These are phyloP conservation scores for Rhodomyrtus psidioides DNA, from an alignment of 441 rosid species.

Conservation along the genomic window DNA sequence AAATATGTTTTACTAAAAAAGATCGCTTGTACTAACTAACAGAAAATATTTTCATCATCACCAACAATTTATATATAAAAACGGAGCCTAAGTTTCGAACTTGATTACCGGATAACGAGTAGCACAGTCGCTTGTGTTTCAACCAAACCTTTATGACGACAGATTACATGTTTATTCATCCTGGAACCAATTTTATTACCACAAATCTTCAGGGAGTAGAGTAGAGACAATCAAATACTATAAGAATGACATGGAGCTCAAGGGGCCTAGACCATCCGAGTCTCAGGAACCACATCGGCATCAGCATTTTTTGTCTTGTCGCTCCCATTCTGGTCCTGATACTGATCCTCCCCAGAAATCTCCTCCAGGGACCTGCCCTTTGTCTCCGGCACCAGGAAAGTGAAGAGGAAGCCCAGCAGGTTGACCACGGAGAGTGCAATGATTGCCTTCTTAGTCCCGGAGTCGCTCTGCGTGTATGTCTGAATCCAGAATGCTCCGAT, in stretches of 20 bases:
- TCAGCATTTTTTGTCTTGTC: background rate
- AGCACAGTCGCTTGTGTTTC: background rate
- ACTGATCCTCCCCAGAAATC: slow-evolving; percentile 43
- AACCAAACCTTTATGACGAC: background rate
- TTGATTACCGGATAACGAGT: no score
- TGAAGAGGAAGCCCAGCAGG: slow-evolving; percentile 35
- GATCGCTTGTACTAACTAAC: no score
- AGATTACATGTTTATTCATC: background rate
- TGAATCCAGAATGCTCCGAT: slow-evolving; percentile 56
- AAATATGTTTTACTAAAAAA: no score
- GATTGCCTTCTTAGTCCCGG: slow-evolving; percentile 26
- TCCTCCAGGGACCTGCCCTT: slow-evolving; percentile 62
- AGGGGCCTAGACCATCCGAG: slow-evolving; percentile 12
- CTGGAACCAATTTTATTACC: background rate
- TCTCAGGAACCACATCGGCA: background rate
- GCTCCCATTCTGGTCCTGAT: background rate
- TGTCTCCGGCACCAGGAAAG: slow-evolving; percentile 57
- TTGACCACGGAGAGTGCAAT: slow-evolving; percentile 37
- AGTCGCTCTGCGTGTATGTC: slow-evolving; percentile 20
- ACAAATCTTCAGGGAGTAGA: background rate
- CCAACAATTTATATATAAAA: no score
- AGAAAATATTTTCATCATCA: no score
- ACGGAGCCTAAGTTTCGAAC: no score
- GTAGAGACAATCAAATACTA: background rate
- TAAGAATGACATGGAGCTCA: background rate